Evolutionary conservation across 306 rosid species (phyloP).

Genomic region (Ormosia semicastrata): DNA sequence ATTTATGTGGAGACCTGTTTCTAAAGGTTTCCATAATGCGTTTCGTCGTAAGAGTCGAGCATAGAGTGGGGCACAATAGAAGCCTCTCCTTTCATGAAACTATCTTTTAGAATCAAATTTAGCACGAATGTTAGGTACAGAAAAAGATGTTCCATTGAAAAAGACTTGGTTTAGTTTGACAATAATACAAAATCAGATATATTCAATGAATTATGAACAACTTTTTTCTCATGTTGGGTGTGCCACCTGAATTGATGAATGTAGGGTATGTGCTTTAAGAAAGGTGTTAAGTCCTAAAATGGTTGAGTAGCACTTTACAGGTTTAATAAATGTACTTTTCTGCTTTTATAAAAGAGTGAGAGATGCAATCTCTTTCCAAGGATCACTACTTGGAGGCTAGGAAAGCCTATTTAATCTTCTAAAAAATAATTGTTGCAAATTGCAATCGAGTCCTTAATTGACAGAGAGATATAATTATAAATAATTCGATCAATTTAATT

Average conservation of each 20-base stretch:
- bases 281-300: not conserved
- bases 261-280: not conserved
- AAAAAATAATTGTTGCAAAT: not conserved
- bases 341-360: not conserved
- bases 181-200: not conserved
- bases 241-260: not conserved
- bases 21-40: too few relatives aligned
- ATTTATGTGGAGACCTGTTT: too few relatives aligned
- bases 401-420: not conserved
- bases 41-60: too few relatives aligned
- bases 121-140: constrained; percentile 19
- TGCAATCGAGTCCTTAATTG: not conserved
- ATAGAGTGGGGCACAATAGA: constrained; percentile 10
- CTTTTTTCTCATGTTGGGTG: constrained; percentile 1
- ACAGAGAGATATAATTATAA: too few relatives aligned
- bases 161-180: constrained; percentile 4
- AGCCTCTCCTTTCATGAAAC: not conserved
- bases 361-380: not conserved
- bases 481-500: too few relatives aligned
- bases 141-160: constrained; percentile 31
- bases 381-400: not conserved
- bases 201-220: not conserved
- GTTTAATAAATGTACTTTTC: not conserved
- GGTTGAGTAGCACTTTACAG: not conserved
- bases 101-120: not conserved